Percentiles rank a stretch among this genome's conserved stretches.
These are phyloP conservation scores for Zalaria sp. DNA, from an alignment of 2,329 filamentous ascomycete genomes.

Conservation along the genomic window DNA sequence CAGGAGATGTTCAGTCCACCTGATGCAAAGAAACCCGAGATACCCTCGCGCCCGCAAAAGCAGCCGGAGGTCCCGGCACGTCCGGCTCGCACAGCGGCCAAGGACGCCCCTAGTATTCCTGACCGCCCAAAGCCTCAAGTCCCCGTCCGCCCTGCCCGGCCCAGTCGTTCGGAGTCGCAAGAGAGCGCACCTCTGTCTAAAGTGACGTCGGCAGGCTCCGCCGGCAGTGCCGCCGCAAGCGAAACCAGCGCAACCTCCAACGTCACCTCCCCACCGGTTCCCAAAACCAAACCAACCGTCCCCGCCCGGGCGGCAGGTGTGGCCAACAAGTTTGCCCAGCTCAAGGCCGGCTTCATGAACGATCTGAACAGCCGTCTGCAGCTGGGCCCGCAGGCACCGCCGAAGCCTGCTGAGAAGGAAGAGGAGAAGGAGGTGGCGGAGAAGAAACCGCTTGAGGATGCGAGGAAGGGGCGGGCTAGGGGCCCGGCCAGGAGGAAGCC, in stretches of 20 bases:
- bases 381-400: conserved; percentile 60
- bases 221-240: conserved; percentile 14
- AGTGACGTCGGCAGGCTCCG: conserved; percentile 25
- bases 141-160: conserved; percentile 45
- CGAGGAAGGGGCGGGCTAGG: conserved; percentile 76
- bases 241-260: conserved; percentile 11
- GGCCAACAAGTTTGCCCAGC: conserved; percentile 74
- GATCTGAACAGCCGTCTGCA: conserved; percentile 84
- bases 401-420: conserved; percentile 47
- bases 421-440: conserved; percentile 44
- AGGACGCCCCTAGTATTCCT: conserved; percentile 38
- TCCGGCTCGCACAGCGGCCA: conserved; percentile 32
- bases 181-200: conserved; percentile 20
- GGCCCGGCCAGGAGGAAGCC: conserved; percentile 69
- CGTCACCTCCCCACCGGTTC: conserved; percentile 21
- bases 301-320: conserved; percentile 62
- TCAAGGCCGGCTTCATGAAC: conserved; percentile 85
- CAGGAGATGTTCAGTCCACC: conserved; percentile 27
- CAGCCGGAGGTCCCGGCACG: conserved; percentile 2
- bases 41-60: conserved; percentile 16
- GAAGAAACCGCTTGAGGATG: conserved; percentile 72
- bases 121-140: conserved; percentile 51
- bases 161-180: conserved; percentile 16
- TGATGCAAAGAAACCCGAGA: conserved; percentile 9
- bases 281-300: conserved; percentile 70